Percentiles rank a stretch among this genome's conserved stretches.
Evolutionary conservation across 1,139 yeast species (phyloP).

Genomic region (Diutina mesorugosa): DNA sequence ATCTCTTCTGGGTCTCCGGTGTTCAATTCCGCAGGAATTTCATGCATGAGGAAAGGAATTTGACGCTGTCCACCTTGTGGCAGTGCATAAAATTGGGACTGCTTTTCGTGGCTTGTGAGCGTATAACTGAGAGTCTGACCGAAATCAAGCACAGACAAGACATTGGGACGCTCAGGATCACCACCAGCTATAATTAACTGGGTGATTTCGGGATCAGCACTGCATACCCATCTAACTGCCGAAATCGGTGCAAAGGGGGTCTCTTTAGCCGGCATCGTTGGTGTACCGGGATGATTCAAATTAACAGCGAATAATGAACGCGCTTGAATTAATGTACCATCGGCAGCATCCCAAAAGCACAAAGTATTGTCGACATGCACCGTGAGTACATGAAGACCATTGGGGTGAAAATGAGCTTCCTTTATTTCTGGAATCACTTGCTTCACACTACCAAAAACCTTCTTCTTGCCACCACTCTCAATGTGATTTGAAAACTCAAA

Average conservation of each 20-base stretch:
- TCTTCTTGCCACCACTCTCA: slow-evolving; percentile 31
- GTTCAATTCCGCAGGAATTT: slow-evolving; percentile 13
- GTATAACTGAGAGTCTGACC: slow-evolving; percentile 74
- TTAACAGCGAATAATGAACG: slow-evolving; percentile 57
- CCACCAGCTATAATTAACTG: slow-evolving; percentile 56
- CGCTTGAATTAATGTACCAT: slow-evolving; percentile 63
- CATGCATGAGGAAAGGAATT: slow-evolving; percentile 6
- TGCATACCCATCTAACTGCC: slow-evolving; percentile 52
- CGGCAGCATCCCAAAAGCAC: slow-evolving; percentile 85
- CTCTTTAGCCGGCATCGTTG: slow-evolving; percentile 13
- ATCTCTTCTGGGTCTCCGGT: slow-evolving; percentile 13
- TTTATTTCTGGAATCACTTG: slow-evolving; percentile 37
- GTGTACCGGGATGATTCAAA: slow-evolving; percentile 40
- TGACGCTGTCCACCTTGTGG: slow-evolving; percentile 37
- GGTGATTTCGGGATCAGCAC: slow-evolving; percentile 71
- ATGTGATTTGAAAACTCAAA: slow-evolving; percentile 18
- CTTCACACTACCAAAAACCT: slow-evolving; percentile 27
- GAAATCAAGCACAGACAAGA: slow-evolving; percentile 56
- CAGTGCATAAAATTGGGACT: slow-evolving; percentile 61
- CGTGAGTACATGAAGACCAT: slow-evolving; percentile 74
- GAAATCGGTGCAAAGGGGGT: not conserved
- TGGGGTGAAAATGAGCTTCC: slow-evolving; percentile 80
- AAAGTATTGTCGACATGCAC: slow-evolving; percentile 72
- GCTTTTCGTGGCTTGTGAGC: slow-evolving; percentile 70
- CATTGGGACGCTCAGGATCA: slow-evolving; percentile 29